Percentiles rank a stretch among this genome's conserved stretches.
These are phyloP conservation scores for Talaromyces sp. DNA, from an alignment of 2,329 filamentous ascomycete genomes.

Conservation along the genomic window DNA sequence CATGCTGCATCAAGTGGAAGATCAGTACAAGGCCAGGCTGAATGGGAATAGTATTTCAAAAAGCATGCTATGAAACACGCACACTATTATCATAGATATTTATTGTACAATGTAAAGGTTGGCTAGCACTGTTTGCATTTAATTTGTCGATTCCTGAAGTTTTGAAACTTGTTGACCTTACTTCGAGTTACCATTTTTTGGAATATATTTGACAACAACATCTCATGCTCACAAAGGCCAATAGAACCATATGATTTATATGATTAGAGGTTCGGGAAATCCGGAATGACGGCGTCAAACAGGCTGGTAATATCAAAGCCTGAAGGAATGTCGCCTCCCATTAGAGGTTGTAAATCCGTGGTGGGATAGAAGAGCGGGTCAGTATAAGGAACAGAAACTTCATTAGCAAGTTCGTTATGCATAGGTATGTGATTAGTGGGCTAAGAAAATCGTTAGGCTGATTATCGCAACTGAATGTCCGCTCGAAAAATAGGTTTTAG, in stretches of 20 bases:
- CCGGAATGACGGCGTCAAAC: constrained; percentile 12
- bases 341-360: constrained; percentile 7
- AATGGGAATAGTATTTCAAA: background rate
- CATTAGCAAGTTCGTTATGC: background rate
- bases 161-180: background rate
- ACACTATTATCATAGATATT: background rate
- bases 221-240: background rate
- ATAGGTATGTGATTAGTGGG: background rate
- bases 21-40: background rate
- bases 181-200: too few relatives aligned
- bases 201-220: too few relatives aligned
- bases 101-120: background rate
- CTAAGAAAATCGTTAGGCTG: background rate
- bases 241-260: background rate
- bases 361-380: constrained; percentile 14
- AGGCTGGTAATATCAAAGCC: constrained; percentile 13
- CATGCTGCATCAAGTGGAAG: constrained; percentile 20
- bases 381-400: background rate
- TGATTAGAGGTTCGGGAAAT: constrained; percentile 2
- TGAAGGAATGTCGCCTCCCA: constrained; percentile 8
- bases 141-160: background rate
- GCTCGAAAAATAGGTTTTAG: background rate
- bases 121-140: background rate
- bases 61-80: background rate
- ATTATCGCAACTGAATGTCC: background rate